Percentiles rank a stretch among this genome's conserved stretches.
phyloP scores from a whole-genome alignment of 768 basidiomycete species.

The Suillus bovinus region DNA sequence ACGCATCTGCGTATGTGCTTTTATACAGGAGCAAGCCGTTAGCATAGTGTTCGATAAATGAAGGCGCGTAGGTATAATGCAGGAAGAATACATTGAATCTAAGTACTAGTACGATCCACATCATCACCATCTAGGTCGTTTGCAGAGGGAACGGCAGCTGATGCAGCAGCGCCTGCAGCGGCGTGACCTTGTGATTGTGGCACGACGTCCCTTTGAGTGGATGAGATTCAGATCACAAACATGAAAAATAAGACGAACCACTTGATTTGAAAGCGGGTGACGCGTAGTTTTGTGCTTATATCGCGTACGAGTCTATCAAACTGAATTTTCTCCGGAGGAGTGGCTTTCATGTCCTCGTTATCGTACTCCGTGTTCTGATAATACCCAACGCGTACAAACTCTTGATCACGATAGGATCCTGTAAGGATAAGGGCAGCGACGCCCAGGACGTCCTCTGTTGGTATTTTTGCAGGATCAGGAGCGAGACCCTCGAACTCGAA shows the following conservation, averaged over 20 bases:
- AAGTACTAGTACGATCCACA: slow-evolving; percentile 12
- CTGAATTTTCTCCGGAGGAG: slow-evolving; percentile 63
- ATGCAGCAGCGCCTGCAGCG: slow-evolving; percentile 62
- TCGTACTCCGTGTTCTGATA: slow-evolving; percentile 99
- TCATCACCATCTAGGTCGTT: slow-evolving; percentile 57
- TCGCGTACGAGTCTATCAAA: slow-evolving; percentile 85
- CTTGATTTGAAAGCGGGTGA: slow-evolving; percentile 90
- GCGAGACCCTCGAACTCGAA: slow-evolving; percentile 94
- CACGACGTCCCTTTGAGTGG: slow-evolving; percentile 56
- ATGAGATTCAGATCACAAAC: slow-evolving; percentile 6
- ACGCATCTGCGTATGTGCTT: slow-evolving; percentile 87
- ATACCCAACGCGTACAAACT: slow-evolving; percentile 99
- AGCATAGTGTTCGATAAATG: slow-evolving; percentile 22
- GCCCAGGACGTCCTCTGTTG: slow-evolving; percentile 87
- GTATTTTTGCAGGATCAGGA: slow-evolving; percentile 83
- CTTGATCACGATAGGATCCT: slow-evolving; percentile 93
- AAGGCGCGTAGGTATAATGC: not conserved
- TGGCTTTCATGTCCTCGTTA: slow-evolving; percentile 86
- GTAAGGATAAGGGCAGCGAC: slow-evolving; percentile 97
- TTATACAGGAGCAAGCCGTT: slow-evolving; percentile 70
- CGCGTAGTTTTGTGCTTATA: slow-evolving; percentile 88
- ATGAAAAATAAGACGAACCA: slow-evolving; percentile 49
- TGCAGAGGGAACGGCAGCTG: slow-evolving; percentile 74
- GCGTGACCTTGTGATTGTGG: slow-evolving; percentile 47
- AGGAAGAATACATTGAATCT: not conserved